These are phyloP conservation scores for Lophiotrema nucula DNA, from an alignment of 495 filamentous ascomycete species.

Conservation along the genomic window DNA sequence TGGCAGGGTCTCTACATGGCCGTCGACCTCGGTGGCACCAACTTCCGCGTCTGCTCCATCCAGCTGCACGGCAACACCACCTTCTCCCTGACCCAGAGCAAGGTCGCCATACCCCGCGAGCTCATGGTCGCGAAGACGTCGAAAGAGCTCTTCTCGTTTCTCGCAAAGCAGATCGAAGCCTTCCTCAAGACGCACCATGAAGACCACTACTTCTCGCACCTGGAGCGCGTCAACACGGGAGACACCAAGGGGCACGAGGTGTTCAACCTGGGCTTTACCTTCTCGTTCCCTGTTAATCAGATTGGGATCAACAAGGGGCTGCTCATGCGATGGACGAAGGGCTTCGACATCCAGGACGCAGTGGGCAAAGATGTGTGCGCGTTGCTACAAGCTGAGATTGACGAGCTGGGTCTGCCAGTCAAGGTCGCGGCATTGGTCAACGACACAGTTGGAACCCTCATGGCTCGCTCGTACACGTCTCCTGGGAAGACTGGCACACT, in stretches of 20 bases:
- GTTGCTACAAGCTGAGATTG: conserved; percentile 86
- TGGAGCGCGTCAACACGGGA: conserved; percentile 57
- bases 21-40: conserved; percentile 94
- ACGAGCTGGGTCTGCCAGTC: conserved; percentile 81
- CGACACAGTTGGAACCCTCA: conserved; percentile 94
- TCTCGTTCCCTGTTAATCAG: conserved; percentile 95
- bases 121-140: conserved; percentile 87
- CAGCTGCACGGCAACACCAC: conserved; percentile 87
- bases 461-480: conserved; percentile 93
- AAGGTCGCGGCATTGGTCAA: conserved; percentile 93
- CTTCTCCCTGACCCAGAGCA: conserved; percentile 86
- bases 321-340: conserved; percentile 96
- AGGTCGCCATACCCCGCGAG: conserved; percentile 84
- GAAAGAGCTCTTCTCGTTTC: conserved; percentile 85
- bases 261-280: conserved; percentile 93
- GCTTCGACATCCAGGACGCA: conserved; percentile 90
- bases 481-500: conserved; percentile 84
- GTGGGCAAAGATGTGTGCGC: conserved; percentile 92
- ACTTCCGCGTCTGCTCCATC: conserved; percentile 96
- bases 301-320: conserved; percentile 89
- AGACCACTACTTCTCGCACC: conserved; percentile 77
- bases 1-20: conserved; percentile 86
- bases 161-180: conserved; percentile 83
- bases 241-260: conserved; percentile 64
- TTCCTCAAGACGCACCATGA: conserved; percentile 87